These are phyloP conservation scores for Carex cristatella DNA, from an alignment of 176 grass and related monocot genomes.

Conservation along the genomic window DNA sequence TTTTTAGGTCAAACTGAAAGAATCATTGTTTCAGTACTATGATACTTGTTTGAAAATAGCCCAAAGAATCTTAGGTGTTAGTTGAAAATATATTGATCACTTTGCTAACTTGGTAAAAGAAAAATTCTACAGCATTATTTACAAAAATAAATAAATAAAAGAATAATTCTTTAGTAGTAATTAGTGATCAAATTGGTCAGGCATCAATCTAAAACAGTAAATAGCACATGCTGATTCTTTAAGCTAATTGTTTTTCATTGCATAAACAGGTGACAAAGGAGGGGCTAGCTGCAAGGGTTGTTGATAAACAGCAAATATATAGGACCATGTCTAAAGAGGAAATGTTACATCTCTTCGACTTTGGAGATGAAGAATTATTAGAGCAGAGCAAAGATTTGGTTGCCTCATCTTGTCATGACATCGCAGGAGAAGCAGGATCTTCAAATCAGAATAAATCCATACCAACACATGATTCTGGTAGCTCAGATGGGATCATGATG, in stretches of 20 bases:
- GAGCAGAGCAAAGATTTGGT: constrained; percentile 35
- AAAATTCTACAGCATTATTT: background rate
- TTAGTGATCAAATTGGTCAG: background rate
- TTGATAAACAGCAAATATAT: constrained; percentile 90
- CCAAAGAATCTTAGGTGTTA: too few relatives aligned
- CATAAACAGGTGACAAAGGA: constrained; percentile 88
- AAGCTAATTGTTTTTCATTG: constrained; percentile 4
- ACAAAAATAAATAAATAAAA: too few relatives aligned
- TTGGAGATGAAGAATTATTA: constrained; percentile 80
- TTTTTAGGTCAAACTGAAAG: too few relatives aligned
- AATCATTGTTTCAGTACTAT: too few relatives aligned
- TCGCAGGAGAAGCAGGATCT: constrained; percentile 26
- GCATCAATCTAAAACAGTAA: background rate
- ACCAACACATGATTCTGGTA: constrained; percentile 24
- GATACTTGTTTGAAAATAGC: too few relatives aligned
- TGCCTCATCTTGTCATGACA: constrained; percentile 15
- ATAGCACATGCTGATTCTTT: background rate
- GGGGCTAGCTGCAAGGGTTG: constrained; percentile 95
- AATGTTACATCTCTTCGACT: constrained; percentile 91
- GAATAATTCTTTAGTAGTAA: background rate
- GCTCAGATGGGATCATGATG: constrained; percentile 61
- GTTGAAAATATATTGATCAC: background rate
- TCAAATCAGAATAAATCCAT: constrained; percentile 16
- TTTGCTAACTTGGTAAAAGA: background rate
- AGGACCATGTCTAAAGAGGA: constrained; percentile 99